Base-by-base conservation (phyloP, 2,329 filamentous ascomycete genomes). In the Fusarium verrucosum region DNA sequence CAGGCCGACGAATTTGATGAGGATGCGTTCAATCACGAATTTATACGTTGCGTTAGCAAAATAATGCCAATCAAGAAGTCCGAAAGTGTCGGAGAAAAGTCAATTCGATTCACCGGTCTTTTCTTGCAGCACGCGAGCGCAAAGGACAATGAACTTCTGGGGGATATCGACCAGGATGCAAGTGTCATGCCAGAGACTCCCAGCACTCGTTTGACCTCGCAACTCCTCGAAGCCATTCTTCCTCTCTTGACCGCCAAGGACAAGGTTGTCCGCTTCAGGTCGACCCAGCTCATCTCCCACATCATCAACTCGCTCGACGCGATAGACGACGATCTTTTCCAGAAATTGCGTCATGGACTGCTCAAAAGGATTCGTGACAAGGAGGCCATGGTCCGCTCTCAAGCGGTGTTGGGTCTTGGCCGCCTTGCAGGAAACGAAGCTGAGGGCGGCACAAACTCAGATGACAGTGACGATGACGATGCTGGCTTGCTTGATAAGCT, bases 261-360 rank as follows among this genome's bases (percentile, higher is more conserved):
- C 78, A 98, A 97, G 78, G 90, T 90, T 58, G 90, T 98, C 42
- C 87, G 95, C 57, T 99, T 92, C 77, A 86, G 95, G 57, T 88
- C 93, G 6, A 96, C 94, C 0, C 95, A 99, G 75, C 86, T 97
- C 49, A 88, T 96, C 50, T 91, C 93, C 3, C 92, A 97, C 74
- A 89, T 97, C 63, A 90, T 99, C 78, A 97, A 97, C 78, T 95
- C 91, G 13, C 83, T 99, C 23, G 92, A 96, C 62, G 89, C 92
- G 3, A 92, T 98, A 70, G 95, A 98, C 71, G 93, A 97, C 74
- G 92, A 95, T 44, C 79, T 97, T 11, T 99, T 96, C 75, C 88
- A 93, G 70, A 86, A 92, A 58, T 83, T 98, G 59, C 87, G 92
- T 49, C 85, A 92, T 50, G 91, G 90, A 0, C 81, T 99, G 33